These are phyloP conservation scores for Podila verticillata DNA, from an alignment of 192 early-diverging fungal genomes.

Conservation along the genomic window DNA sequence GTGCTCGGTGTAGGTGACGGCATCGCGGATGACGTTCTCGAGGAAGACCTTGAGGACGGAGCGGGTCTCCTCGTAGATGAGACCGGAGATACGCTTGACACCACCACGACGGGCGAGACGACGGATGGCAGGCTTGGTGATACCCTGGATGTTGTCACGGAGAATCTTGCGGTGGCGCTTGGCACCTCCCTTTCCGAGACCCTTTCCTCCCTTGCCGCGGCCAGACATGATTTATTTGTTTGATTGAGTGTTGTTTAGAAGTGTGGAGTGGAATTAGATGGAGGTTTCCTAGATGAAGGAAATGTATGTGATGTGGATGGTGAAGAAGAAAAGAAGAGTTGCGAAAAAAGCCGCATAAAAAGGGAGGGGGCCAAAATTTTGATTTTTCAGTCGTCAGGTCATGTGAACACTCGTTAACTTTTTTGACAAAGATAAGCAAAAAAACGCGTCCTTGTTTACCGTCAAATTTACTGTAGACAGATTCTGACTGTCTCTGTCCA, in stretches of 20 bases:
- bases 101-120: constrained; percentile 97
- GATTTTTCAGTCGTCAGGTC: too few species aligned
- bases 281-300: neutral
- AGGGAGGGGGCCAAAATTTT: neutral
- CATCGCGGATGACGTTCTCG: constrained; percentile 98
- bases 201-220: constrained; percentile 98
- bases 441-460: too few species aligned
- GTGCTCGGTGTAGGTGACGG: constrained; percentile 77
- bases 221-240: constrained; percentile 77
- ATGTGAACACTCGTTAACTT: too few species aligned
- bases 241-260: too few species aligned
- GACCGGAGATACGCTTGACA: constrained; percentile 98
- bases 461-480: too few species aligned
- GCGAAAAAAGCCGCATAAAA: neutral
- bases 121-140: constrained; percentile 96
- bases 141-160: constrained; percentile 95
- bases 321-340: neutral
- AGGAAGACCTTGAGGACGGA: constrained; percentile 94
- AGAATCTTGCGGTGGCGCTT: constrained; percentile 99
- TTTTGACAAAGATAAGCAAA: too few species aligned
- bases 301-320: too few species aligned
- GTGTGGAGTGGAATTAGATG: too few species aligned
- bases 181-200: constrained; percentile 97
- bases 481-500: too few species aligned
- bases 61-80: constrained; percentile 98